Conservation (phyloP, 768 basidiomycete species). For the Naganishia antarctica region DNA sequence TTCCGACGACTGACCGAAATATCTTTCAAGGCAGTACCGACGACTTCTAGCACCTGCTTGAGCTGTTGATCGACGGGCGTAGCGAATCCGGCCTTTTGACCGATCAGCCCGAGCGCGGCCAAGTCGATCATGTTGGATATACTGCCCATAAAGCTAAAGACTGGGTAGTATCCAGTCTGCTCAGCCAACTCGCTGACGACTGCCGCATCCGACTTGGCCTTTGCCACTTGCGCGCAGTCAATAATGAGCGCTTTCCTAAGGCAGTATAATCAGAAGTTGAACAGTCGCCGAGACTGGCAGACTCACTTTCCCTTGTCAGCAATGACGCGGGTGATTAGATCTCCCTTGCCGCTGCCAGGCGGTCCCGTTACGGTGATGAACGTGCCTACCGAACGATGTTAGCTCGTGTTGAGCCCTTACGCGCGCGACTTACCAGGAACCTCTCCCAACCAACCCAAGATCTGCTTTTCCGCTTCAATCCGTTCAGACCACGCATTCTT, state of each 20-base stretch:
- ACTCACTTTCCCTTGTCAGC: constrained; percentile 45
- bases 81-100: constrained; percentile 87
- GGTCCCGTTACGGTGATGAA: constrained; percentile 53
- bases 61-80: constrained; percentile 75
- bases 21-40: constrained; percentile 64
- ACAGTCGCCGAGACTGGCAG: neutral
- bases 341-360: constrained; percentile 51
- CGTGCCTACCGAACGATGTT: constrained; percentile 32
- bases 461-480: constrained; percentile 63
- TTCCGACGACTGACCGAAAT: constrained; percentile 55
- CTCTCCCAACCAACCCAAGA: constrained; percentile 71
- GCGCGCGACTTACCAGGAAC: constrained; percentile 58
- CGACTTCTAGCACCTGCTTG: constrained; percentile 75
- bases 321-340: constrained; percentile 48
- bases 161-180: constrained; percentile 69
- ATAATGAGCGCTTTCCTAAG: constrained; percentile 69
- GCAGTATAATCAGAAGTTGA: neutral
- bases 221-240: constrained; percentile 72
- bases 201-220: constrained; percentile 58
- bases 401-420: neutral
- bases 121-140: constrained; percentile 79
- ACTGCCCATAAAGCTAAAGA: constrained; percentile 78
- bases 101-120: constrained; percentile 88
- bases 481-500: constrained; percentile 75
- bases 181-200: constrained; percentile 65